These are phyloP conservation scores for Yarrowia sp. DNA, from an alignment of 805 yeast species.

Conservation along the genomic window DNA sequence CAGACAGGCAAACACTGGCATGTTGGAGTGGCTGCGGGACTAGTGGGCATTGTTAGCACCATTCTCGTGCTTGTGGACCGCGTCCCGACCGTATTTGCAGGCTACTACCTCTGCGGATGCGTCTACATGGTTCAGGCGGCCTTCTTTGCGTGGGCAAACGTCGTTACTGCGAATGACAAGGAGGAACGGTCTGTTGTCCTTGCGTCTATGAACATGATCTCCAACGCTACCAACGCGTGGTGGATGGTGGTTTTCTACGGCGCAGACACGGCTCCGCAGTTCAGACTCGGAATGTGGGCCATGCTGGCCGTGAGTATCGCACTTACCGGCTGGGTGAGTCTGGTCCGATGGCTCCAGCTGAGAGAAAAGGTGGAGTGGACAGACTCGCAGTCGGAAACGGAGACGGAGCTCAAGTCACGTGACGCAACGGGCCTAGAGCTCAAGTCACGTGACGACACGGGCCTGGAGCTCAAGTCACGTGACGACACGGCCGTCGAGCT, in stretches of 20 bases:
- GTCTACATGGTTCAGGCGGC: constrained; percentile 41
- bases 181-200: constrained; percentile 41
- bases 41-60: constrained; percentile 40
- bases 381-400: background rate
- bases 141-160: constrained; percentile 46
- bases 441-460: too few species aligned
- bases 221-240: constrained; percentile 49
- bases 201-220: constrained; percentile 41
- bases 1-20: constrained; percentile 40
- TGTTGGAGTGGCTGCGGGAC: constrained; percentile 43
- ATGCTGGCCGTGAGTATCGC: constrained; percentile 23
- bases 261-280: constrained; percentile 44
- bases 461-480: too few species aligned
- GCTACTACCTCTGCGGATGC: constrained; percentile 40
- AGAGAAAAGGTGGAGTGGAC: background rate
- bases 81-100: constrained; percentile 38
- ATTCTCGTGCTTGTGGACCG: constrained; percentile 45
- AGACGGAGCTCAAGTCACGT: background rate
- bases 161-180: constrained; percentile 38
- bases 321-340: background rate
- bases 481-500: too few species aligned
- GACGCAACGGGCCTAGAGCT: too few species aligned
- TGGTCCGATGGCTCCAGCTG: constrained; percentile 7
- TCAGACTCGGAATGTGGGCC: constrained; percentile 39
- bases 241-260: constrained; percentile 48